phyloP scores from a whole-genome alignment of 139 green algal species.

The Mesostigma viride region DNA sequence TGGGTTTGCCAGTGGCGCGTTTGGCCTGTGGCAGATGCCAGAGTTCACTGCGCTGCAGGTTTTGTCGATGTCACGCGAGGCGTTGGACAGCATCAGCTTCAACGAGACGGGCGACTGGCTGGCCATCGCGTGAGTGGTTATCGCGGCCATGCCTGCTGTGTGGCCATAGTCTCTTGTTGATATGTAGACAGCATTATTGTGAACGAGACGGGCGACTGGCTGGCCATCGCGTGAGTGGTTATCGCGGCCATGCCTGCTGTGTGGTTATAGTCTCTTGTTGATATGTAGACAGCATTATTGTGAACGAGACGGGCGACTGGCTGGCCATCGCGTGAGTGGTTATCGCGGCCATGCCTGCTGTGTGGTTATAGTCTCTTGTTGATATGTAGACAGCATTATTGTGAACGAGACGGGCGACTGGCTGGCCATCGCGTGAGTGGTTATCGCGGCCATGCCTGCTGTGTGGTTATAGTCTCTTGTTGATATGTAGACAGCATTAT shows the following conservation, averaged over 20 bases:
- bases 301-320: conserved; percentile 80
- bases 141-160: no score
- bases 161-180: no score
- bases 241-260: no score
- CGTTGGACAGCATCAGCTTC: conserved; percentile 60
- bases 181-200: conserved; percentile 64
- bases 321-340: conserved; percentile 21
- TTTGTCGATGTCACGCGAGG: conserved; percentile 47
- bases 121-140: conserved; percentile 18
- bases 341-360: no score
- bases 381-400: conserved; percentile 51
- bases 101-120: conserved; percentile 73
- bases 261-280: no score
- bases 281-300: conserved; percentile 58
- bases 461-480: no score
- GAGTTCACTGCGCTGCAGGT: conserved; percentile 53
- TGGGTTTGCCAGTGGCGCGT: conserved; percentile 70
- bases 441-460: neutral
- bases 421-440: conserved; percentile 32
- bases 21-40: conserved; percentile 82
- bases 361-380: no score
- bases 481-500: no score
- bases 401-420: conserved; percentile 81
- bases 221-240: conserved; percentile 22
- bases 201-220: conserved; percentile 74